Percentiles rank a stretch among this genome's conserved stretches.
Conservation (phyloP, 805 yeast species). For the Myxozyma sirexii region DNA sequence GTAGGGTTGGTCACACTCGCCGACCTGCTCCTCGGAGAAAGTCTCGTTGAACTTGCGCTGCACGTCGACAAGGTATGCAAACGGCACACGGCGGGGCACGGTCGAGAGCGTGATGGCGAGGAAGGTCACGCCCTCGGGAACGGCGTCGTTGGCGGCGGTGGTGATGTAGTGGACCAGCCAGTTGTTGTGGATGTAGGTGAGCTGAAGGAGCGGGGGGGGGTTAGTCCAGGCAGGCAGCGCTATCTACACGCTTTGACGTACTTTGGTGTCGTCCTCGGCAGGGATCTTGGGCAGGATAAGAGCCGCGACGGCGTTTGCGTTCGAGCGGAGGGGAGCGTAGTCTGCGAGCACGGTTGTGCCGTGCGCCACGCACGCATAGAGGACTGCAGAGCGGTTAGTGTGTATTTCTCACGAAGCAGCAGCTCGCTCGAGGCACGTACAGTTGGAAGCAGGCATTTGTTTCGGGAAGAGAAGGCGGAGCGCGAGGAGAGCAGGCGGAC, state of each 20-base stretch:
- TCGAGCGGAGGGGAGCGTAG: conserved; percentile 55
- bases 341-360: conserved; percentile 53
- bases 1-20: conserved; percentile 26
- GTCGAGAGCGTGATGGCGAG: conserved; percentile 36
- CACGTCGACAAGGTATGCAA: conserved; percentile 36
- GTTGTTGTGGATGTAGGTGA: conserved; percentile 41
- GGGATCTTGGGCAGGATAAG: conserved; percentile 34
- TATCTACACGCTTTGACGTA: not conserved
- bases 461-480: not conserved
- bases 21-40: conserved; percentile 28
- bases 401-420: not conserved
- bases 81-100: conserved; percentile 38
- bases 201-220: conserved; percentile 26
- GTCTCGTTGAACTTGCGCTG: conserved; percentile 32
- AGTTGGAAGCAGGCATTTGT: conserved; percentile 31
- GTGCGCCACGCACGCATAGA: conserved; percentile 36
- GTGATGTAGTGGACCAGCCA: conserved; percentile 41
- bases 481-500: not conserved
- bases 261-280: conserved; percentile 39
- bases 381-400: conserved; percentile 21
- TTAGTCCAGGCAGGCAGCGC: not conserved
- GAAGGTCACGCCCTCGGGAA: conserved; percentile 40
- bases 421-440: not conserved
- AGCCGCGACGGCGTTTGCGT: conserved; percentile 46
- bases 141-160: conserved; percentile 31